These are phyloP conservation scores for Umbelopsis ramanniana DNA, from an alignment of 192 early-diverging fungal genomes.

Conservation along the genomic window DNA sequence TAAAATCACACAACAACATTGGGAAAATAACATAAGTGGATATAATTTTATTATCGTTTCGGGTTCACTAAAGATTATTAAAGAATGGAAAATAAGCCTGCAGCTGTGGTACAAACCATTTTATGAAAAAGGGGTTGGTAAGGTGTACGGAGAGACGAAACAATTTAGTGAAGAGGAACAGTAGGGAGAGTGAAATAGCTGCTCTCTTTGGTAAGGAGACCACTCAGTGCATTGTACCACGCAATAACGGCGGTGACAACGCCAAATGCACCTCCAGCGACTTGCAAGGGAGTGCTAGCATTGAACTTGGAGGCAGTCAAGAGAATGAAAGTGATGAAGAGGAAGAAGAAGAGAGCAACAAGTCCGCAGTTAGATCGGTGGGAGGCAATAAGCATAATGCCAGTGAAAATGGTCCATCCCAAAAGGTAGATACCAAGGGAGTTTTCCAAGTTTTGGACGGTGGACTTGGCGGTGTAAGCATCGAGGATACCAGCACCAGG, in stretches of 20 bases:
- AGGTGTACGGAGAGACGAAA: no score
- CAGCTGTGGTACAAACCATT: background rate
- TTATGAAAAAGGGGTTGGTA: background rate
- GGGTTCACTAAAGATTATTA: background rate
- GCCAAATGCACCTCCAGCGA: slow-evolving; percentile 75
- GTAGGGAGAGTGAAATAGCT: slow-evolving; percentile 61
- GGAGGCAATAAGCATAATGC: slow-evolving; percentile 70
- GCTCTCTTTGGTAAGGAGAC: slow-evolving; percentile 58
- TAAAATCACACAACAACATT: no score
- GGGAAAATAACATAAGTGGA: no score
- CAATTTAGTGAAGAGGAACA: slow-evolving; percentile 30
- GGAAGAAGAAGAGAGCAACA: slow-evolving; percentile 69
- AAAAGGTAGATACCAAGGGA: slow-evolving; percentile 69
- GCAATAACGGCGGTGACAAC: slow-evolving; percentile 75
- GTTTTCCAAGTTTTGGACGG: slow-evolving; percentile 38
- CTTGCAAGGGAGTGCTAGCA: slow-evolving; percentile 44
- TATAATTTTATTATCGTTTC: background rate
- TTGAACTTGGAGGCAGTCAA: slow-evolving; percentile 67
- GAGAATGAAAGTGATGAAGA: slow-evolving; percentile 69
- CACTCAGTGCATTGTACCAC: slow-evolving; percentile 74
- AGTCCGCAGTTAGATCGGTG: slow-evolving; percentile 66
- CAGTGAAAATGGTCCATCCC: slow-evolving; percentile 73
- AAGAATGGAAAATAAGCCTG: background rate
- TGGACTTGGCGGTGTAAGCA: slow-evolving; percentile 34
- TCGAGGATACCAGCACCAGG: slow-evolving; percentile 57